Evolutionary conservation across 2,329 filamentous ascomycete species (phyloP).

Genomic region (Seiridium cupressi): DNA sequence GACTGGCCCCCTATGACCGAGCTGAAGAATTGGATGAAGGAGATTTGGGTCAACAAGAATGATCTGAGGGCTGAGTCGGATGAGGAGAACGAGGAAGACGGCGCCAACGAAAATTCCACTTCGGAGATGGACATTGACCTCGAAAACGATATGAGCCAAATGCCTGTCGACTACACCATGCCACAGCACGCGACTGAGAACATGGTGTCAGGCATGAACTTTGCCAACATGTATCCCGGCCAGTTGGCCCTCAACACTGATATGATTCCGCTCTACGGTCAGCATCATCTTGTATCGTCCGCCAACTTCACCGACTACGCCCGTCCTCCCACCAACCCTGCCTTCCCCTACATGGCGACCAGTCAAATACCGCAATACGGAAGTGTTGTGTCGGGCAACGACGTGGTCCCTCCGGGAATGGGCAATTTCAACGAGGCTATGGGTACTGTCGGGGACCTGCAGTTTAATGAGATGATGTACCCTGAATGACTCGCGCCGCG

Average conservation of each 20-base stretch:
- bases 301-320: slow-evolving; percentile 25
- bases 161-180: slow-evolving; percentile 11
- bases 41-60: slow-evolving; percentile 42
- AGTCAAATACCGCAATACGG: slow-evolving; percentile 22
- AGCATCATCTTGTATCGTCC: slow-evolving; percentile 25
- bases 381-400: slow-evolving; percentile 24
- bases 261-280: slow-evolving; percentile 14
- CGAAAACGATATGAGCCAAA: slow-evolving; percentile 18
- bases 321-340: slow-evolving; percentile 15
- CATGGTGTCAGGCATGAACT: slow-evolving; percentile 18
- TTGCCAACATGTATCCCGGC: slow-evolving; percentile 12
- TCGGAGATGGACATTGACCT: slow-evolving; percentile 30
- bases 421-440: slow-evolving; percentile 19
- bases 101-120: slow-evolving; percentile 33
- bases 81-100: slow-evolving; percentile 38
- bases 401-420: slow-evolving; percentile 24
- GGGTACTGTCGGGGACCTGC: slow-evolving; percentile 20
- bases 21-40: slow-evolving; percentile 59
- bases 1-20: slow-evolving; percentile 56
- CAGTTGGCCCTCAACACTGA: slow-evolving; percentile 18
- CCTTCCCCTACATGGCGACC: slow-evolving; percentile 17
- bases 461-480: slow-evolving; percentile 23
- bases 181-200: slow-evolving; percentile 7
- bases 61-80: slow-evolving; percentile 25
- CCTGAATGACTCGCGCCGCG: slow-evolving; percentile 14